phyloP scores from a whole-genome alignment of 192 early-diverging fungal genomes.

The Coemansia sp. region DNA sequence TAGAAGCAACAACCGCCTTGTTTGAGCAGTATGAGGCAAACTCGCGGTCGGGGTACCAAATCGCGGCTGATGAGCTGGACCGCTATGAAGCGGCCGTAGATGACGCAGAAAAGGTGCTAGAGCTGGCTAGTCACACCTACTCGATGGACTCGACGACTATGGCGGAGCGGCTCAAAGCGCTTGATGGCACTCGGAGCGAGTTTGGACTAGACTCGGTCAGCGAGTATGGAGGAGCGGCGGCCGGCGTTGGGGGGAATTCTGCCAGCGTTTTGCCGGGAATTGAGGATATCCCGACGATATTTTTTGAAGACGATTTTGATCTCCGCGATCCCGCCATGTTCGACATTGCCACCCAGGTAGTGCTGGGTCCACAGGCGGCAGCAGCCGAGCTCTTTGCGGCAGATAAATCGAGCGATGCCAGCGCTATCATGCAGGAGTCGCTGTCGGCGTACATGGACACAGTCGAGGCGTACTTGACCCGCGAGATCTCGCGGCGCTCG shows the following conservation, averaged over 20 bases:
- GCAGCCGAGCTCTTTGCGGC: slow-evolving; percentile 44
- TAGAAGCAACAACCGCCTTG: slow-evolving; percentile 66
- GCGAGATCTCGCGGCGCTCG: slow-evolving; percentile 92
- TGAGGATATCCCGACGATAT: slow-evolving; percentile 83
- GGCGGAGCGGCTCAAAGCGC: slow-evolving; percentile 48
- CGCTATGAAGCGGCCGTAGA: slow-evolving; percentile 55
- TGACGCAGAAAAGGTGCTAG: slow-evolving; percentile 37
- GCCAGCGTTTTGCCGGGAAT: slow-evolving; percentile 59
- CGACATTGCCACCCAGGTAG: slow-evolving; percentile 70
- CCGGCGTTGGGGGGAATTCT: slow-evolving; percentile 10
- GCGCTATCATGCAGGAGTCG: slow-evolving; percentile 81
- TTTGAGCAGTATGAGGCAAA: slow-evolving; percentile 82
- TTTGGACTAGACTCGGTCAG: slow-evolving; percentile 55
- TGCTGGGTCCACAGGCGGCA: slow-evolving; percentile 60
- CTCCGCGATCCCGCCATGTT: slow-evolving; percentile 90
- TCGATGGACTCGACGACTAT: slow-evolving; percentile 54
- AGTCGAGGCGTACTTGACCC: slow-evolving; percentile 89
- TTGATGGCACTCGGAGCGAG: slow-evolving; percentile 53
- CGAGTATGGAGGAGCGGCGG: slow-evolving; percentile 24
- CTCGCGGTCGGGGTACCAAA: slow-evolving; percentile 49
- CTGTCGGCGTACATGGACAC: slow-evolving; percentile 88
- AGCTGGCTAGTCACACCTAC: slow-evolving; percentile 47
- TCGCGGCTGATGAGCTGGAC: slow-evolving; percentile 51
- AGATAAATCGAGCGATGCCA: slow-evolving; percentile 57
- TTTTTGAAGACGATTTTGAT: slow-evolving; percentile 81